A percentile compares a stretch with the other conserved stretches of the same genome.
These are phyloP conservation scores for Symbiodinium pilosum DNA, from an alignment of 73 alveolate genomes.

Conservation along the genomic window DNA sequence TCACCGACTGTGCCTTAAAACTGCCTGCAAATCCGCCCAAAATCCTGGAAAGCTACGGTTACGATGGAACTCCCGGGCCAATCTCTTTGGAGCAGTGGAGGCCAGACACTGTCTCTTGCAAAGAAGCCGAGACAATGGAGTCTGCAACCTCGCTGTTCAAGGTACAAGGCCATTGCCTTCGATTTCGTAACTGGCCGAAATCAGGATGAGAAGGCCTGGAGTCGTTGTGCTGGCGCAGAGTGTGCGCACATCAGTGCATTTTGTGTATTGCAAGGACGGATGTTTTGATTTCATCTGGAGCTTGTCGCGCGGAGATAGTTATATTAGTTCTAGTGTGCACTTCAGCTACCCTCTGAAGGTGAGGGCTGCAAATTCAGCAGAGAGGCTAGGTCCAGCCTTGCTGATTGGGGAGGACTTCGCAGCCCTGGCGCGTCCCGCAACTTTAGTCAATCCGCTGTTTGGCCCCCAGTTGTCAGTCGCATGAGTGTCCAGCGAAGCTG, in stretches of 20 bases:
- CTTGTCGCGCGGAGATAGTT: too few relatives aligned
- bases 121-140: too few relatives aligned
- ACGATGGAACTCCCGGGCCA: constrained; percentile 87
- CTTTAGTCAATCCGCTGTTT: constrained; percentile 74
- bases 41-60: constrained; percentile 75
- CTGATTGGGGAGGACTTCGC: constrained; percentile 38
- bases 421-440: constrained; percentile 46
- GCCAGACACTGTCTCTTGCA: constrained; percentile 16
- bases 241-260: too few relatives aligned
- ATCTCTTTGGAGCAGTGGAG: constrained; percentile 85
- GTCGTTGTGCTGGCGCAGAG: too few relatives aligned
- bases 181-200: constrained; percentile 84
- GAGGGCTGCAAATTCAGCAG: too few relatives aligned
- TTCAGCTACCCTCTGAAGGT: too few relatives aligned
- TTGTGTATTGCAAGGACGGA: too few relatives aligned
- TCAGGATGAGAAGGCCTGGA: constrained; percentile 87
- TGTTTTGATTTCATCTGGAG: too few relatives aligned
- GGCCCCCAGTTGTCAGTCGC: neutral
- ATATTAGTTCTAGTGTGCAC: too few relatives aligned
- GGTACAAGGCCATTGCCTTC: constrained; percentile 90
- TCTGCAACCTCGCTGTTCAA: too few relatives aligned
- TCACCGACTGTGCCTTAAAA: constrained; percentile 87
- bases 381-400: neutral
- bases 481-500: too few relatives aligned
- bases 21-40: constrained; percentile 27